These are phyloP conservation scores for Stygiomarasmius scandens DNA, from an alignment of 1,284 basidiomycete genomes.

Conservation along the genomic window DNA sequence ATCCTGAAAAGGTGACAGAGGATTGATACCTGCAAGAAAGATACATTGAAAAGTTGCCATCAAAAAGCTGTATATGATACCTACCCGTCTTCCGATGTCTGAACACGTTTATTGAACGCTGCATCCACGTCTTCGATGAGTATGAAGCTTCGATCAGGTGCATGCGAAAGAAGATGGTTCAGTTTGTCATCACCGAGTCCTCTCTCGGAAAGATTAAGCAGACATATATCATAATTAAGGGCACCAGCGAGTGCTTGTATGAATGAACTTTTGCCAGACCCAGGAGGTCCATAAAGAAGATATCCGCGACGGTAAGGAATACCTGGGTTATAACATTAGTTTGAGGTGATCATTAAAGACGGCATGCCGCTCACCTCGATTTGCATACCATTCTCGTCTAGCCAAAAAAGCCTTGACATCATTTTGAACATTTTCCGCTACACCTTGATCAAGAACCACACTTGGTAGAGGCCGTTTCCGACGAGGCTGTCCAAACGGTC, in stretches of 20 bases:
- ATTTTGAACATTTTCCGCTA: slow-evolving; percentile 77
- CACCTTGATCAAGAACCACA: slow-evolving; percentile 86
- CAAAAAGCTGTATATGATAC: background rate
- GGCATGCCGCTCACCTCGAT: slow-evolving; percentile 75
- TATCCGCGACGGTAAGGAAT: slow-evolving; percentile 98
- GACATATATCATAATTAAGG: slow-evolving; percentile 93
- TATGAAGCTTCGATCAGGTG: slow-evolving; percentile 90
- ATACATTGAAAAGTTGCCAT: slow-evolving; percentile 12
- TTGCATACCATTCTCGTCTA: slow-evolving; percentile 93
- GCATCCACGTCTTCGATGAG: slow-evolving; percentile 98
- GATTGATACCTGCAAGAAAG: slow-evolving; percentile 75
- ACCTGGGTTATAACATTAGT: slow-evolving; percentile 50
- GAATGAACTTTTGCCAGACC: slow-evolving; percentile 97
- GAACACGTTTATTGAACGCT: slow-evolving; percentile 93
- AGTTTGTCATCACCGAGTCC: slow-evolving; percentile 97
- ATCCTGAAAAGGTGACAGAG: slow-evolving; percentile 95
- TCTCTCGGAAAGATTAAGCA: slow-evolving; percentile 95
- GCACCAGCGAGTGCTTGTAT: slow-evolving; percentile 96
- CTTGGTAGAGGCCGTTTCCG: slow-evolving; percentile 86
- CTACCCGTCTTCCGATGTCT: slow-evolving; percentile 88
- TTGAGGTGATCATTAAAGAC: slow-evolving; percentile 7
- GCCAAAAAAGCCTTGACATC: slow-evolving; percentile 87
- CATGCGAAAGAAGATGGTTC: slow-evolving; percentile 91
- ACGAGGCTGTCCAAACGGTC: slow-evolving; percentile 92
- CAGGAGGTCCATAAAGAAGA: slow-evolving; percentile 93